These are phyloP conservation scores for Diaporthe batatas DNA, from an alignment of 2,329 filamentous ascomycete genomes.

Conservation along the genomic window DNA sequence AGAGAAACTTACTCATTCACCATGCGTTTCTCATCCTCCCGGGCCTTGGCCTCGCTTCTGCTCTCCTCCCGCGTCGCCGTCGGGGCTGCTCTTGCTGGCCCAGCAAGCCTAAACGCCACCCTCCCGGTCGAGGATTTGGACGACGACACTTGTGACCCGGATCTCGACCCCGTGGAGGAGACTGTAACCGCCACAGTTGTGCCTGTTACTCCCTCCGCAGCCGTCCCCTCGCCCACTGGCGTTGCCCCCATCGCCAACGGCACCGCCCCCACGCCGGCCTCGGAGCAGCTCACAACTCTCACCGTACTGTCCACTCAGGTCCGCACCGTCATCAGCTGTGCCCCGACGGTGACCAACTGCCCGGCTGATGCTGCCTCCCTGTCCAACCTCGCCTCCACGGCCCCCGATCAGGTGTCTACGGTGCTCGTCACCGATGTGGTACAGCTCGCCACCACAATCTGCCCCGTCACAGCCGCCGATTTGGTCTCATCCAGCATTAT, in stretches of 20 bases:
- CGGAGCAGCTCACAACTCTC: slow-evolving; percentile 33
- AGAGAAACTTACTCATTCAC: background rate
- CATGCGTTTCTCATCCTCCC: slow-evolving; percentile 40
- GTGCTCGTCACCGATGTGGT: slow-evolving; percentile 37
- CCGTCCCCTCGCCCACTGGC: background rate
- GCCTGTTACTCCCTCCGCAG: slow-evolving; percentile 21
- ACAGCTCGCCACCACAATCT: slow-evolving; percentile 35
- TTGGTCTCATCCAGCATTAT: slow-evolving; percentile 25
- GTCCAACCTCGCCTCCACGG: slow-evolving; percentile 29
- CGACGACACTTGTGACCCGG: slow-evolving; percentile 38
- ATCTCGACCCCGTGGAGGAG: slow-evolving; percentile 18
- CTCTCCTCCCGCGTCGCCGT: slow-evolving; percentile 37
- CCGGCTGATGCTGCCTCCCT: slow-evolving; percentile 37
- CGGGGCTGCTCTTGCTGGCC: slow-evolving; percentile 31
- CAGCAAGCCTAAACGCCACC: slow-evolving; percentile 29
- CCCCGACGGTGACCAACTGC: slow-evolving; percentile 38
- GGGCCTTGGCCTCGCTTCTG: slow-evolving; percentile 38
- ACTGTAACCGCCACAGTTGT: slow-evolving; percentile 35
- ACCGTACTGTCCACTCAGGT: slow-evolving; percentile 39
- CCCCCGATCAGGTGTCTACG: slow-evolving; percentile 31
- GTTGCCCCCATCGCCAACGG: slow-evolving; percentile 22
- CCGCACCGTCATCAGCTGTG: slow-evolving; percentile 40
- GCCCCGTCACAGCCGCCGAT: slow-evolving; percentile 32
- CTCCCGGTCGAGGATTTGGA: background rate
- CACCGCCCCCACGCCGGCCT: slow-evolving; percentile 15